phyloP scores from a whole-genome alignment of 495 filamentous ascomycete genomes.

The Niebla homalea region DNA sequence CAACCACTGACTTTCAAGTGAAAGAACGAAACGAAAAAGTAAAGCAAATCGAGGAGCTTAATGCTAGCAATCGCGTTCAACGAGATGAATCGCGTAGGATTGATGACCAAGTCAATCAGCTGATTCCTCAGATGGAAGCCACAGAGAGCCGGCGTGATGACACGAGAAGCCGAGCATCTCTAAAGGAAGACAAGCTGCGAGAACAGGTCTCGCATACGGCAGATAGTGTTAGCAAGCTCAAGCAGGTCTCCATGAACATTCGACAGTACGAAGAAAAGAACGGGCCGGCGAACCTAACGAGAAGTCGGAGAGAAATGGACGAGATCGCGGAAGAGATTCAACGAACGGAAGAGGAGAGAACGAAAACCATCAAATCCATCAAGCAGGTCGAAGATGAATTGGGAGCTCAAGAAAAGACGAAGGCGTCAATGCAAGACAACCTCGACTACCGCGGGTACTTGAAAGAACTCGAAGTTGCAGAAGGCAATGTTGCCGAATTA shows the following conservation, averaged over 20 bases:
- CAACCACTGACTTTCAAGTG: conserved; percentile 54
- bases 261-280: conserved; percentile 64
- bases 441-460: conserved; percentile 64
- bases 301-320: conserved; percentile 56
- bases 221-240: conserved; percentile 62
- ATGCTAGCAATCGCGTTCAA: conserved; percentile 50
- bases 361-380: conserved; percentile 47
- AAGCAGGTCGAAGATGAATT: conserved; percentile 70
- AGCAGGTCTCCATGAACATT: conserved; percentile 61
- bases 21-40: conserved; percentile 60
- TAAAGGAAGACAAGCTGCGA: conserved; percentile 60
- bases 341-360: conserved; percentile 52
- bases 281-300: conserved; percentile 56
- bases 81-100: conserved; percentile 49
- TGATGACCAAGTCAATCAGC: conserved; percentile 53
- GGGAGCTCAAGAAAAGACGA: conserved; percentile 61
- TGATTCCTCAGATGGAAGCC: conserved; percentile 61
- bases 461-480: conserved; percentile 50
- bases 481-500: conserved; percentile 59
- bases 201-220: conserved; percentile 56
- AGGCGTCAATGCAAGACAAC: conserved; percentile 76
- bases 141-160: conserved; percentile 64
- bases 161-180: conserved; percentile 53
- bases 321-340: conserved; percentile 50
- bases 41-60: conserved; percentile 57